A percentile compares a stretch with the other conserved stretches of the same genome.
Conservation (phyloP, 2,329 filamentous ascomycete species). For the Sclerotinia nivalis region DNA sequence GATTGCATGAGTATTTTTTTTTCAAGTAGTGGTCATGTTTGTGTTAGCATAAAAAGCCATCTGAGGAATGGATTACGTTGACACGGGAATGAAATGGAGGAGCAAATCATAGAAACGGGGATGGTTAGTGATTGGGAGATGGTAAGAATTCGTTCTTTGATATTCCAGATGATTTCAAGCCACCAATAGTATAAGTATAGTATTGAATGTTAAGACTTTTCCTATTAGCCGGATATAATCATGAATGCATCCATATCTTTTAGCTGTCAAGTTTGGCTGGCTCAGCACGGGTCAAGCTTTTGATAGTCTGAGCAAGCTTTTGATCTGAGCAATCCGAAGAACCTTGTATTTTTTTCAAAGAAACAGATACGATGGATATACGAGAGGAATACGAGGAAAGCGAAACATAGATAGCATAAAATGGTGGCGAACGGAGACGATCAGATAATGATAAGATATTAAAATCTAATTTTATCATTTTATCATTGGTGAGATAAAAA, state of each 20-base stretch:
- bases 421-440: neutral
- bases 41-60: neutral
- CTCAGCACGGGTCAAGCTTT: too few relatives aligned
- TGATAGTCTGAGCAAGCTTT: too few relatives aligned
- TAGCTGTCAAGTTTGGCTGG: too few relatives aligned
- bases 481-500: neutral
- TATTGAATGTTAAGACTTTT: too few relatives aligned
- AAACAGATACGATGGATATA: neutral
- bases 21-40: neutral
- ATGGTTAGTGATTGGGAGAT: too few relatives aligned
- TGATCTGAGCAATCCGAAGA: neutral
- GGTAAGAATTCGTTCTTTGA: neutral
- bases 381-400: neutral
- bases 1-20: too few relatives aligned
- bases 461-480: neutral
- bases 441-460: neutral
- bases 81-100: neutral
- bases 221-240: too few relatives aligned
- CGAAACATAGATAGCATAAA: neutral
- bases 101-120: neutral
- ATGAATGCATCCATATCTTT: too few relatives aligned
- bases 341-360: neutral
- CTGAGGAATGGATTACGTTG: neutral
- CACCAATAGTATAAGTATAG: too few relatives aligned
- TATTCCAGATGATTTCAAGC: too few relatives aligned